A percentile compares a stretch with the other conserved stretches of the same genome.
phyloP scores from a whole-genome alignment of 2,329 filamentous ascomycete species.

The Colletotrichum paranaense region DNA sequence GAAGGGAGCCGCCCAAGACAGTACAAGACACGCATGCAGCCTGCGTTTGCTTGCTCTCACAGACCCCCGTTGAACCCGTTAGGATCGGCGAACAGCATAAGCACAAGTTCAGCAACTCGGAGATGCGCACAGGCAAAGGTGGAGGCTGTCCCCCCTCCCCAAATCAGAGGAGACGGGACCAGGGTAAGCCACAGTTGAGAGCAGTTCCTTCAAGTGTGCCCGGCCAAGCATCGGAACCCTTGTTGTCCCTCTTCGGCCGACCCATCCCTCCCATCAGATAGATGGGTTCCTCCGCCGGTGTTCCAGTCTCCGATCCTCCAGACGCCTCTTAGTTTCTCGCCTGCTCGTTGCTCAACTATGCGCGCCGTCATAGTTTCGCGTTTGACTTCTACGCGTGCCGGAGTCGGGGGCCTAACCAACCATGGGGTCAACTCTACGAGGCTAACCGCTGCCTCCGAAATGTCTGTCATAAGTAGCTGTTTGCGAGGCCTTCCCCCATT shows the following conservation, averaged over 20 bases:
- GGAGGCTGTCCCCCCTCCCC: neutral
- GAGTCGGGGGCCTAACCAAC: slow-evolving; percentile 24
- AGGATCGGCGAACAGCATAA: slow-evolving; percentile 33
- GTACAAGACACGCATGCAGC: slow-evolving; percentile 28
- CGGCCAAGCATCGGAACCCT: slow-evolving; percentile 32
- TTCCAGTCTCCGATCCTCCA: slow-evolving; percentile 22
- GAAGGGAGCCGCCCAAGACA: slow-evolving; percentile 35
- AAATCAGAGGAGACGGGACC: neutral
- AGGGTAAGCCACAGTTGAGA: neutral
- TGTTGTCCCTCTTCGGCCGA: slow-evolving; percentile 12
- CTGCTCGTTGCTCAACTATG: slow-evolving; percentile 29
- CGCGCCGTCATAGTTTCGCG: slow-evolving; percentile 30
- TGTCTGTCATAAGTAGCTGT: slow-evolving; percentile 7
- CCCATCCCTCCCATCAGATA: slow-evolving; percentile 11
- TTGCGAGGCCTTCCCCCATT: slow-evolving; percentile 4
- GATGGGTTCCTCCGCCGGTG: slow-evolving; percentile 10
- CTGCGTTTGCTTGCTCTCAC: slow-evolving; percentile 32
- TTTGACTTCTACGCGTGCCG: slow-evolving; percentile 33
- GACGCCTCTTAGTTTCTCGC: slow-evolving; percentile 14
- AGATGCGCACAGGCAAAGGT: slow-evolving; percentile 20
- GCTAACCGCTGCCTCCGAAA: slow-evolving; percentile 28
- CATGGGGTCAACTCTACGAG: slow-evolving; percentile 27
- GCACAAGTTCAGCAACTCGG: slow-evolving; percentile 26
- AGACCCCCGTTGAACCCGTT: slow-evolving; percentile 24
- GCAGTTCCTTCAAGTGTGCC: slow-evolving; percentile 6